Base-by-base conservation (phyloP, 1,284 basidiomycete species). In the Erythrobasidium hasegawianum region DNA sequence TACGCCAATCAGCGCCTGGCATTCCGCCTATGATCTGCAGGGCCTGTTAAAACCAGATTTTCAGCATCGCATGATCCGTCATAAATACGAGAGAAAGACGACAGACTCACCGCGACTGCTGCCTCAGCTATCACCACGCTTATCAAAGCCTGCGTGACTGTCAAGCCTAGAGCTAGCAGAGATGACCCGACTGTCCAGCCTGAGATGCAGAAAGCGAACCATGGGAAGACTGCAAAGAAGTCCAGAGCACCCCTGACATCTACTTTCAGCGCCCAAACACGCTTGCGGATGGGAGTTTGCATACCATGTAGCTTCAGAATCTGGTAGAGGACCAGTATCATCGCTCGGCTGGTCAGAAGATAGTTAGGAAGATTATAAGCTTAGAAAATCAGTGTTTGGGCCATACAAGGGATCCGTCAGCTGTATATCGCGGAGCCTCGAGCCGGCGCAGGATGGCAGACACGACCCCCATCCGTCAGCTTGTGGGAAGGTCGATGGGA, bases 221-320 rank as follows among this genome's bases (percentile, higher is more conserved):
- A 62, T 1, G 60, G 39, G 18, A 55, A 27, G 8, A 62, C 50
- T 10, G 52, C 60, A 20, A 54, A 62, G 52, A 62, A 62, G 13
- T 47, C 43, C n/a, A 47, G 8, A 5, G 14, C 8, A 16, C 43
- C 43, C 43, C 43, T 47, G 43, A n/a, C 43, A 47, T n/a, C 4
- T 14, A 33, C 4, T 33, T 33, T 33, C 33, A 33, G 33, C n/a
- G 33, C 4, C 33, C 33, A 33, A 33, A 33, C 33, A 33, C 4
- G n/a, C n/a, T n/a, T n/a, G n/a, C n/a, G n/a, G n/a, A n/a, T n/a
- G n/a, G n/a, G n/a, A n/a, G n/a, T n/a, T n/a, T n/a, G n/a, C n/a
- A n/a, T n/a, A 47, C 43, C 43, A 47, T 4, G 43, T 47, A 24
- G 43, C 43, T 47, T 47, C n/a, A 5, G 16, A 8, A 4, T 47